A percentile compares a stretch with the other conserved stretches of the same genome.
Evolutionary conservation across 768 basidiomycete genomes (phyloP).

Genomic region (Leccinum longicurvipes): DNA sequence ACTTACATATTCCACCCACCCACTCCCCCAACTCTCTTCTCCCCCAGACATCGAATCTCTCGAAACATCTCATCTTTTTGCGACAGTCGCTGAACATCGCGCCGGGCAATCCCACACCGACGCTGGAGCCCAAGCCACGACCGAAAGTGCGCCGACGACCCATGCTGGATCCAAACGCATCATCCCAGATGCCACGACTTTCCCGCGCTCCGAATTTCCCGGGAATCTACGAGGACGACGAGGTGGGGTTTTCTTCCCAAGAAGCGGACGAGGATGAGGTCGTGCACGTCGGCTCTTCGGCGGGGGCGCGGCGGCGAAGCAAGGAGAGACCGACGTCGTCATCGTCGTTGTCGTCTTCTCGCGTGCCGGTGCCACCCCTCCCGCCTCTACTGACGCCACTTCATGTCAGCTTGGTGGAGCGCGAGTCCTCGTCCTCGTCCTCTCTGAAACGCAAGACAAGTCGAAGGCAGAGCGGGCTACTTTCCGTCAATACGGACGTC

Average conservation of each 20-base stretch:
- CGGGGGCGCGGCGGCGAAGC: constrained; percentile 37
- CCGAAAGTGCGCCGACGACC: constrained; percentile 54
- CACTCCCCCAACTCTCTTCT: constrained; percentile 6
- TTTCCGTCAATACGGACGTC: constrained; percentile 39
- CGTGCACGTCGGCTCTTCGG: constrained; percentile 36
- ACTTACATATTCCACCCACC: neutral
- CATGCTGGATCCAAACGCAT: constrained; percentile 37
- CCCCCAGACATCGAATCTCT: constrained; percentile 52
- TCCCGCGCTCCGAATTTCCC: constrained; percentile 66
- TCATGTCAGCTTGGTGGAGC: constrained; percentile 33
- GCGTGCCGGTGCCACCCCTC: constrained; percentile 46
- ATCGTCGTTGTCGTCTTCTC: constrained; percentile 30
- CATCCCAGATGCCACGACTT: constrained; percentile 52
- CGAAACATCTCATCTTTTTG: constrained; percentile 62
- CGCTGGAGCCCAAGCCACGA: constrained; percentile 39
- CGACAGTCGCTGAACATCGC: constrained; percentile 58
- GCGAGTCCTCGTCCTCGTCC: constrained; percentile 24
- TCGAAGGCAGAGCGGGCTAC: constrained; percentile 50
- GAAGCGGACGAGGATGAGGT: constrained; percentile 42
- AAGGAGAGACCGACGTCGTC: constrained; percentile 43
- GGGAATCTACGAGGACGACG: constrained; percentile 67
- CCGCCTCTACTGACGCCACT: constrained; percentile 34
- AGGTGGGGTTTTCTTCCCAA: constrained; percentile 38
- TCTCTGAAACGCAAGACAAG: constrained; percentile 23
- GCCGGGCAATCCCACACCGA: constrained; percentile 34